Conservation (phyloP, 2,329 filamentous ascomycete species). For the Colletotrichum tanaceti region DNA sequence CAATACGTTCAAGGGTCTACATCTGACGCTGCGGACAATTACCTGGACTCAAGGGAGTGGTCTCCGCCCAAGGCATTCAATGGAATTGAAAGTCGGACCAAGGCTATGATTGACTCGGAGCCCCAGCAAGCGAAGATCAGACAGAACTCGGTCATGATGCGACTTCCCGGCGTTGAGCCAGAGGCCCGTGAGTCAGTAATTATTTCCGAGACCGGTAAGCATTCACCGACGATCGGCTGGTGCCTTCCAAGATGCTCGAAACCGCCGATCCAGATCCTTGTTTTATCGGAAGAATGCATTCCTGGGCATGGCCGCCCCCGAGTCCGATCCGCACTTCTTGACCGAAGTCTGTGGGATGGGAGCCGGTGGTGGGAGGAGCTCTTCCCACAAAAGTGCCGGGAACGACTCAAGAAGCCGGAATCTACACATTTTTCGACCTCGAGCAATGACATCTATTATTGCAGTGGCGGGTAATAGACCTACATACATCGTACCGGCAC, state of each 20-base stretch:
- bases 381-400: neutral
- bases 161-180: neutral
- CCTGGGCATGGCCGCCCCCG: neutral
- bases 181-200: neutral
- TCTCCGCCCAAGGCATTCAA: neutral
- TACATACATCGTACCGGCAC: too few species aligned
- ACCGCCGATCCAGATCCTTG: neutral
- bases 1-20: too few species aligned
- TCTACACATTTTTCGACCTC: neutral
- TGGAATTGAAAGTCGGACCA: neutral
- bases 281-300: neutral
- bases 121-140: neutral
- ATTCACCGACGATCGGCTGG: neutral
- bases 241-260: too few species aligned
- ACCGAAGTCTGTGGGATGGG: neutral
- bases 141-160: neutral
- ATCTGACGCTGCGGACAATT: too few species aligned
- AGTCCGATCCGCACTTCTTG: neutral
- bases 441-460: neutral
- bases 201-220: neutral
- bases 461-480: too few species aligned
- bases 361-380: neutral
- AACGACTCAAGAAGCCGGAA: neutral
- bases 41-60: too few species aligned
- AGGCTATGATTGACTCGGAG: neutral